Conservation (phyloP, 139 green algal genomes). For the Tetradesmus lagerheimii region DNA sequence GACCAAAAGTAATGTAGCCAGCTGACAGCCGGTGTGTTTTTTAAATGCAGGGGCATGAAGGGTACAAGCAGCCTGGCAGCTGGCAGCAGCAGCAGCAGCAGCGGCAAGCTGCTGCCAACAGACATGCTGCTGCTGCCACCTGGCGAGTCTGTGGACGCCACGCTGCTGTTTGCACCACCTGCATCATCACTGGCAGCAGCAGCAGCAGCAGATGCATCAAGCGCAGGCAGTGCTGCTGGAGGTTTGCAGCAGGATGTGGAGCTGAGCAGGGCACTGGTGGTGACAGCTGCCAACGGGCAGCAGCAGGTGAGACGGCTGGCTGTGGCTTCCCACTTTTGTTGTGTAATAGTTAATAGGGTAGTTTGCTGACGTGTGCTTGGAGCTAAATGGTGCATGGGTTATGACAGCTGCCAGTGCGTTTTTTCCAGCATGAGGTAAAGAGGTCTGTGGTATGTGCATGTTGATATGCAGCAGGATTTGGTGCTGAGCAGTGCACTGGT, state of each 20-base stretch:
- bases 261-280: neutral
- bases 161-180: neutral
- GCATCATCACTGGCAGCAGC: neutral
- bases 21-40: neutral
- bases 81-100: neutral
- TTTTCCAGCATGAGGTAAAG: too few species aligned
- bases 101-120: neutral
- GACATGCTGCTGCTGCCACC: neutral
- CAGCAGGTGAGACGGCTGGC: slow-evolving; percentile 24
- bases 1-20: too few species aligned
- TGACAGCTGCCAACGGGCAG: neutral
- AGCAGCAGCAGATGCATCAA: neutral
- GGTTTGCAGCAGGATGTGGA: neutral
- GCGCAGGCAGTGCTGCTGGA: neutral
- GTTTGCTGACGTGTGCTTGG: too few species aligned
- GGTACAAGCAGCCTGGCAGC: neutral
- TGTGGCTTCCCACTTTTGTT: too few species aligned
- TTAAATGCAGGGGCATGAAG: slow-evolving; percentile 14
- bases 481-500: too few species aligned
- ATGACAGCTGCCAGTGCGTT: too few species aligned
- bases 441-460: too few species aligned
- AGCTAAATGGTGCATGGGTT: too few species aligned
- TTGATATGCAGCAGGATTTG: too few species aligned
- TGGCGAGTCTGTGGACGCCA: slow-evolving; percentile 17
- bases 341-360: too few species aligned